Evolutionary conservation across 306 rosid species (phyloP).

Genomic region (Oemleria cerasiformis): DNA sequence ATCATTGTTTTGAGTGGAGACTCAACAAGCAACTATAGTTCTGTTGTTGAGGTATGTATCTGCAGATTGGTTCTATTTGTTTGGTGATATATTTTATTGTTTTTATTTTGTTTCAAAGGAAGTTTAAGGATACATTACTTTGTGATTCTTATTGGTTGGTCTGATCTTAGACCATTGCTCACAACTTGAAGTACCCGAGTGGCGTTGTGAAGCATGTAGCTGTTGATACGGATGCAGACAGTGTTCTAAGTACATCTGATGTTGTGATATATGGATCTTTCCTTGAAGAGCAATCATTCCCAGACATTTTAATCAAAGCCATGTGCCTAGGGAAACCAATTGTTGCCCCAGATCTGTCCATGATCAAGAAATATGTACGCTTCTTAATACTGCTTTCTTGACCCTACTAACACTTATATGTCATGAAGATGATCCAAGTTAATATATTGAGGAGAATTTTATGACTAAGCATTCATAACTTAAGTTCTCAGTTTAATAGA

Average conservation of each 20-base stretch:
- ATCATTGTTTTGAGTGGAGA: constrained; percentile 69
- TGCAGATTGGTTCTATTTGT: constrained; percentile 10
- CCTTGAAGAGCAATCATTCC: constrained; percentile 79
- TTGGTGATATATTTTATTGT: constrained; percentile 15
- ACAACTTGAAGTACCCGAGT: constrained; percentile 69
- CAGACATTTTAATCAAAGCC: constrained; percentile 75
- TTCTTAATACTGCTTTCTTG: constrained; percentile 2
- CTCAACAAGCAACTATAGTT: constrained; percentile 63
- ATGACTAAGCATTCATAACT: background rate
- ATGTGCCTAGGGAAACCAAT: constrained; percentile 91
- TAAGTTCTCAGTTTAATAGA: background rate
- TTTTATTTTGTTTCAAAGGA: background rate
- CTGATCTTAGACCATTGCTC: constrained; percentile 61
- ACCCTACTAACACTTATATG: background rate
- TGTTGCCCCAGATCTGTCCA: constrained; percentile 78
- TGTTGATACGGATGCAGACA: constrained; percentile 56
- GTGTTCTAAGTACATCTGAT: constrained; percentile 54
- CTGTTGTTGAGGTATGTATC: constrained; percentile 65
- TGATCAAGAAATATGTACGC: constrained; percentile 76
- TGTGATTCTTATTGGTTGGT: constrained; percentile 28
- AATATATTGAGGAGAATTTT: background rate
- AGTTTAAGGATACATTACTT: constrained; percentile 15
- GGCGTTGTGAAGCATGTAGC: constrained; percentile 68
- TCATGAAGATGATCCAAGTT: background rate
- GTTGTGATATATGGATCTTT: constrained; percentile 86